Percentiles rank a stretch among this genome's conserved stretches.
phyloP scores from a whole-genome alignment of 2,329 filamentous ascomycete genomes.

The Trichoderma lentiforme region DNA sequence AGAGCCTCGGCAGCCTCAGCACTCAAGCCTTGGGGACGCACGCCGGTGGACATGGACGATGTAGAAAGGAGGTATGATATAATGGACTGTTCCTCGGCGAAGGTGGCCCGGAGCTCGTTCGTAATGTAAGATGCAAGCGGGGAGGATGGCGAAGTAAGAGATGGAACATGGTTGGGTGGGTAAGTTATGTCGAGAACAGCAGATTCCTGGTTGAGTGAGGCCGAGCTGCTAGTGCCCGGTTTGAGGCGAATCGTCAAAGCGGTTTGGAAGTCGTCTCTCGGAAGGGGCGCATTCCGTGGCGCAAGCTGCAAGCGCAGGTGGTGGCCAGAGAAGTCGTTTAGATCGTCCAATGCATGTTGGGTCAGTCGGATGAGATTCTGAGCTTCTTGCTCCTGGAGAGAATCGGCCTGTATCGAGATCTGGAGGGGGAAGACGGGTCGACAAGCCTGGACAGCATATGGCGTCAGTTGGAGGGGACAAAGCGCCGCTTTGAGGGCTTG shows the following conservation, averaged over 20 bases:
- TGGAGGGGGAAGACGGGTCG: slow-evolving; percentile 83
- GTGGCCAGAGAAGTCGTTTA: slow-evolving; percentile 82
- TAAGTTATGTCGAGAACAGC: slow-evolving; percentile 77
- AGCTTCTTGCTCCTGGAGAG: slow-evolving; percentile 63
- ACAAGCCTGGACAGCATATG: slow-evolving; percentile 60
- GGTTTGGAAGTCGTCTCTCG: slow-evolving; percentile 35
- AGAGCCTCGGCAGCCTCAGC: slow-evolving; percentile 54
- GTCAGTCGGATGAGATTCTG: slow-evolving; percentile 74
- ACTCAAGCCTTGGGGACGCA: slow-evolving; percentile 44
- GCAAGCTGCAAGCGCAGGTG: slow-evolving; percentile 59
- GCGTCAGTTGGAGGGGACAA: not conserved
- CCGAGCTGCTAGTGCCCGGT: slow-evolving; percentile 58
- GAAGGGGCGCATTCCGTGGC: slow-evolving; percentile 28
- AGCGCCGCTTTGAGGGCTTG: not conserved
- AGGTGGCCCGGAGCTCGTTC: slow-evolving; percentile 70
- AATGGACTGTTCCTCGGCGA: slow-evolving; percentile 83
- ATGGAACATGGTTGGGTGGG: slow-evolving; percentile 63
- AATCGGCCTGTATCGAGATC: slow-evolving; percentile 70
- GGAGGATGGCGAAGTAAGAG: slow-evolving; percentile 66
- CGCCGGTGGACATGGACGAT: slow-evolving; percentile 50
- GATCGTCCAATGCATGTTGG: slow-evolving; percentile 80
- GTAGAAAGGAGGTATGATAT: slow-evolving; percentile 71
- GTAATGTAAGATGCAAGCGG: slow-evolving; percentile 75
- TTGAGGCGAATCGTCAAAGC: slow-evolving; percentile 70
- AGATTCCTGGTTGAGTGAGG: slow-evolving; percentile 65